Conservation (phyloP, 805 yeast genomes). For the Zygoascus ofunaensis region DNA sequence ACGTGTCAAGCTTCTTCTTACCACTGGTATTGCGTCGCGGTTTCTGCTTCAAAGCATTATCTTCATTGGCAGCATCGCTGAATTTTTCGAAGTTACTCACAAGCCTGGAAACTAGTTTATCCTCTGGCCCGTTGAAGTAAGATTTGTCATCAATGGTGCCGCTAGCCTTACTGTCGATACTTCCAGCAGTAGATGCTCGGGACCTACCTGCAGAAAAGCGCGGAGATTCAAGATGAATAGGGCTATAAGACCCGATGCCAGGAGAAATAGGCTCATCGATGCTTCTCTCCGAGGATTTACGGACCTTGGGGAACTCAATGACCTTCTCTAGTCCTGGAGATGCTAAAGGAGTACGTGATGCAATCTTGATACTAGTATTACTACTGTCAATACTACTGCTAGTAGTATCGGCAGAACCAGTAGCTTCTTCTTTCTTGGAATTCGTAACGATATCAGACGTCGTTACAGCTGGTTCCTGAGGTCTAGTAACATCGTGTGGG, state of each 20-base stretch:
- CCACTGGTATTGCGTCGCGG: background rate
- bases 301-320: background rate
- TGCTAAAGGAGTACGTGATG: background rate
- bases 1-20: conserved; percentile 1
- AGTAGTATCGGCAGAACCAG: too few species aligned
- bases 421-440: too few species aligned
- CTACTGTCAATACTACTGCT: too few species aligned
- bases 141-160: conserved; percentile 12
- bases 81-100: conserved; percentile 8
- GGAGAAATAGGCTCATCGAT: background rate
- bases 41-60: background rate
- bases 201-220: background rate
- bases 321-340: background rate
- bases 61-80: background rate
- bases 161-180: conserved; percentile 5
- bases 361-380: background rate
- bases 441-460: too few species aligned
- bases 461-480: too few species aligned
- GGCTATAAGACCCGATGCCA: background rate
- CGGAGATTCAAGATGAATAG: conserved; percentile 1
- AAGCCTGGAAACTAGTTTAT: conserved; percentile 10
- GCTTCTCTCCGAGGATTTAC: background rate
- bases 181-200: background rate
- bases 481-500: too few species aligned
- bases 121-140: conserved; percentile 10